These are phyloP conservation scores for Tagetes erecta DNA, from an alignment of 129 eudicot species.

Conservation along the genomic window DNA sequence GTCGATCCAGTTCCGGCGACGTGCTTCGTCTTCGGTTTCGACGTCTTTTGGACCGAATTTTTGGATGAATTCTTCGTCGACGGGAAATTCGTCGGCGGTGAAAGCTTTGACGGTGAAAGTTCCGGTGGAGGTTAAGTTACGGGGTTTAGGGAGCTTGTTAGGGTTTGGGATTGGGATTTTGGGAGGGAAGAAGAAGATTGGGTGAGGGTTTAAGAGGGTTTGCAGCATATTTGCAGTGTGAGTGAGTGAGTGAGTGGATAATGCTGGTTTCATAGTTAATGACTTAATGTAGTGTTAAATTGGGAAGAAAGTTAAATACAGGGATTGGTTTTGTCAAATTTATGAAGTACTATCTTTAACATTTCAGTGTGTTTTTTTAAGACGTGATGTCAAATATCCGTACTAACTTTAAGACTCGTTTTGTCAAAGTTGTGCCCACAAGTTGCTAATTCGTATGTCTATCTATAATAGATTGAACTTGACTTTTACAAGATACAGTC, in stretches of 20 bases:
- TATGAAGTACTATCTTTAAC: not conserved
- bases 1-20: conserved; percentile 82
- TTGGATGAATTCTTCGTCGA: conserved; percentile 73
- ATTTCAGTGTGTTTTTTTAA: too few relatives aligned
- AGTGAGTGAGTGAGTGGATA: conserved; percentile 23
- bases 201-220: conserved; percentile 53
- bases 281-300: conserved; percentile 21
- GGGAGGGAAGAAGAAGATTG: conserved; percentile 51
- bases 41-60: conserved; percentile 73
- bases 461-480: too few relatives aligned
- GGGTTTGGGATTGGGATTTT: conserved; percentile 57
- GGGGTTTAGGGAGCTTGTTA: conserved; percentile 15
- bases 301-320: not conserved
- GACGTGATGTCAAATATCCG: too few relatives aligned
- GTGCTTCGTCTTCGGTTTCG: conserved; percentile 89
- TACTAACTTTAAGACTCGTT: too few relatives aligned
- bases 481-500: too few relatives aligned
- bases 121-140: conserved; percentile 13
- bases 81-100: conserved; percentile 81
- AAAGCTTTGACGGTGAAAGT: conserved; percentile 40
- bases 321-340: conserved; percentile 7
- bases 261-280: conserved; percentile 36
- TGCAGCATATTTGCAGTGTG: conserved; percentile 36
- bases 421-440: too few relatives aligned
- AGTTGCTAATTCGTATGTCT: too few relatives aligned